phyloP scores from a whole-genome alignment of 495 filamentous ascomycete species.

The Niebla homalea region DNA sequence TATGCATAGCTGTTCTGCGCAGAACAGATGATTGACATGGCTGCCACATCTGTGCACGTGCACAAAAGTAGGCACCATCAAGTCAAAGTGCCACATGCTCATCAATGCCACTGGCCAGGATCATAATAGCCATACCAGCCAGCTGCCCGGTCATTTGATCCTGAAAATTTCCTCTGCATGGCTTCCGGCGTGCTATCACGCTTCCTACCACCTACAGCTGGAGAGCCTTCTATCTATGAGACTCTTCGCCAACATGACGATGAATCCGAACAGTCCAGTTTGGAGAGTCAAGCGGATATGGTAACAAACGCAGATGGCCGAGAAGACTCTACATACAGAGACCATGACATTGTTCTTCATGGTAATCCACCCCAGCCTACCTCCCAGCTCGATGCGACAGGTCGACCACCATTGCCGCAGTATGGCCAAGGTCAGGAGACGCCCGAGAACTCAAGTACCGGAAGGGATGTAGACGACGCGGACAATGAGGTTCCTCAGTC shows the following conservation, averaged over 20 bases:
- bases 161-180: slow-evolving; percentile 38
- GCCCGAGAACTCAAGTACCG: not conserved
- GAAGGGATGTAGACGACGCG: slow-evolving; percentile 48
- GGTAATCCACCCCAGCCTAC: not conserved
- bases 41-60: too few relatives aligned
- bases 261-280: slow-evolving; percentile 42
- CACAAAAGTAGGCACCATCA: too few relatives aligned
- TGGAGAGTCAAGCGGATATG: slow-evolving; percentile 56
- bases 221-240: slow-evolving; percentile 58
- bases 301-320: slow-evolving; percentile 46
- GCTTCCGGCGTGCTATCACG: slow-evolving; percentile 66
- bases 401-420: not conserved
- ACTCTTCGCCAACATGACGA: slow-evolving; percentile 50
- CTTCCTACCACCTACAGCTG: slow-evolving; percentile 46
- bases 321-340: too few relatives aligned
- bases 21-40: too few relatives aligned
- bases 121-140: too few relatives aligned
- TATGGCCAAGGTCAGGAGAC: not conserved
- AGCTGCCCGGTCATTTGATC: too few relatives aligned
- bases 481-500: slow-evolving; percentile 90
- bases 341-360: slow-evolving; percentile 36
- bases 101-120: not conserved
- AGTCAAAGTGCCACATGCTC: too few relatives aligned
- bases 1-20: too few relatives aligned
- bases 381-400: not conserved